Conservation (phyloP, 2,329 filamentous ascomycete genomes). For the Cercospora zeina region DNA sequence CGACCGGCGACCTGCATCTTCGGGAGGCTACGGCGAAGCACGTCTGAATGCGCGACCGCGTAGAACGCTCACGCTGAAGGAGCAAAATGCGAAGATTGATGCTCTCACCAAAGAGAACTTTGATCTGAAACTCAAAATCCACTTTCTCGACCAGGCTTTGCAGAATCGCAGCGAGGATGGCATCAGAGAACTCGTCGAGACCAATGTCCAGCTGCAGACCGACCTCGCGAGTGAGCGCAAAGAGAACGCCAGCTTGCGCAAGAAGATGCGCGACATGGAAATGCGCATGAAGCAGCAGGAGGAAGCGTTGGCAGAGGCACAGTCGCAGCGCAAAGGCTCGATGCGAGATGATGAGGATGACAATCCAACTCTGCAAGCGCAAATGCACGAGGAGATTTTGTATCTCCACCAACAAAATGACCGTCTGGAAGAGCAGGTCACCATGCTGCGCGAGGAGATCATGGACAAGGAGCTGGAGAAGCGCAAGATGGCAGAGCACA, state of each 20-base stretch:
- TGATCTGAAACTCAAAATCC: slow-evolving; percentile 93
- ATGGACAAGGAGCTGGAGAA: slow-evolving; percentile 81
- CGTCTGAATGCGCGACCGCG: slow-evolving; percentile 27
- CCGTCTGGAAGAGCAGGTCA: slow-evolving; percentile 78
- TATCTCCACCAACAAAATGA: slow-evolving; percentile 85
- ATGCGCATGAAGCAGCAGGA: slow-evolving; percentile 66
- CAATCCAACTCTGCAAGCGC: slow-evolving; percentile 51
- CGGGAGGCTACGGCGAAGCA: slow-evolving; percentile 23
- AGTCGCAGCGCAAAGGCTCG: slow-evolving; percentile 45
- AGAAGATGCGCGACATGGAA: slow-evolving; percentile 82
- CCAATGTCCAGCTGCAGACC: slow-evolving; percentile 94
- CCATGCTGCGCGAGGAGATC: slow-evolving; percentile 75
- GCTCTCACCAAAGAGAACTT: slow-evolving; percentile 97
- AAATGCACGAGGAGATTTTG: slow-evolving; percentile 80
- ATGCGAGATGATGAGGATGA: slow-evolving; percentile 33
- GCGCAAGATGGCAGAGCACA: slow-evolving; percentile 78
- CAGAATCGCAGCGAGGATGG: slow-evolving; percentile 94
- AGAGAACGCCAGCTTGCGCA: slow-evolving; percentile 80
- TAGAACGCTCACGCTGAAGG: slow-evolving; percentile 74
- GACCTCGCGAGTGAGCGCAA: slow-evolving; percentile 84
- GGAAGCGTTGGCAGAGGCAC: slow-evolving; percentile 53
- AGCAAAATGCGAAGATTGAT: slow-evolving; percentile 97
- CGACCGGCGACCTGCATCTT: slow-evolving; percentile 21
- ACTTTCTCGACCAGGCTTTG: slow-evolving; percentile 90
- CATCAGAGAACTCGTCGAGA: slow-evolving; percentile 95